Evolutionary conservation across 2,329 filamentous ascomycete species (phyloP).

Genomic region (Ceratocystis destructans): DNA sequence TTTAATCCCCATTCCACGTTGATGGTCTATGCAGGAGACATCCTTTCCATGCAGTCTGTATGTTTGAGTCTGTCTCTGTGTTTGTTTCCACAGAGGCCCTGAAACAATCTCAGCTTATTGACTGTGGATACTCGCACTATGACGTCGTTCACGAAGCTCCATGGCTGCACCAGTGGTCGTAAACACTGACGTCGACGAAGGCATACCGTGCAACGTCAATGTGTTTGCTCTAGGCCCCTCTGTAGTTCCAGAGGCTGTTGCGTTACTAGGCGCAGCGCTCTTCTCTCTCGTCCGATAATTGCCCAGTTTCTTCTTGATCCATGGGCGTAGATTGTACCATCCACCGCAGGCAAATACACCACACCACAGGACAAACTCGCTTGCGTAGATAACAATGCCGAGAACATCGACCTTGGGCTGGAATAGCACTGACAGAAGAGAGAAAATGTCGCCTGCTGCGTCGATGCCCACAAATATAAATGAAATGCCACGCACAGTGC

Average conservation of each 20-base stretch:
- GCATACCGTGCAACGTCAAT: conserved; percentile 34
- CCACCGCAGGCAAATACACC: conserved; percentile 52
- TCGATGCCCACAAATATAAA: conserved; percentile 60
- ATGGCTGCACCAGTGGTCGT: conserved; percentile 29
- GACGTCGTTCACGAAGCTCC: conserved; percentile 14
- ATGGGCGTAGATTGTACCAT: conserved; percentile 50
- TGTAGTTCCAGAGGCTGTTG: not conserved
- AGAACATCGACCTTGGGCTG: conserved; percentile 44
- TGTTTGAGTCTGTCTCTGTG: too few relatives aligned
- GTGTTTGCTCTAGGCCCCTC: not conserved
- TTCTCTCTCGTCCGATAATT: conserved; percentile 19
- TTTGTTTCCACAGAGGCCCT: not conserved
- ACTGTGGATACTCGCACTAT: not conserved
- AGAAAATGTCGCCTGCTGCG: conserved; percentile 54
- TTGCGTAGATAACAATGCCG: conserved; percentile 53
- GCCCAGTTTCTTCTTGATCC: conserved; percentile 32
- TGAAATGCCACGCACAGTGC: conserved; percentile 55
- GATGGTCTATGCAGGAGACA: not conserved
- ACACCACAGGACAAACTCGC: conserved; percentile 52
- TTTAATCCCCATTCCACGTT: not conserved
- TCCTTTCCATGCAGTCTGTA: not conserved
- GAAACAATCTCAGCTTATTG: not conserved
- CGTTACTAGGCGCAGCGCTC: not conserved
- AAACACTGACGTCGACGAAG: conserved; percentile 51
- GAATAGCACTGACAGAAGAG: conserved; percentile 50